Evolutionary conservation across 495 filamentous ascomycete genomes (phyloP), one percentile per base, ranked within the genome.

Genomic region (Hypoxylon trugodes): DNA sequence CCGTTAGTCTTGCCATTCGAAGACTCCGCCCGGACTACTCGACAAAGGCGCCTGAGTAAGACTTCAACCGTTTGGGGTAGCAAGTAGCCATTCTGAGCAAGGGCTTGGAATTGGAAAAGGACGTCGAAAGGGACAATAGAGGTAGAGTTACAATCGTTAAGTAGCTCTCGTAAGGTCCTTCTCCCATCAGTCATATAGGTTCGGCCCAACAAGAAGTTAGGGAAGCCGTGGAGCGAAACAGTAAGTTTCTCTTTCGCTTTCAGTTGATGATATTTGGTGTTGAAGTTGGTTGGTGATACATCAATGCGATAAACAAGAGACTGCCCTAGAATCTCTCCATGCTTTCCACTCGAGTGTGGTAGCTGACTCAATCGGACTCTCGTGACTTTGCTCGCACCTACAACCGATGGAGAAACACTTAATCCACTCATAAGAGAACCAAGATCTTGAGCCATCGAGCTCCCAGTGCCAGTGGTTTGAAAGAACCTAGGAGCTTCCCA

Each of bases 31-130:
- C n/a, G 54, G 13, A 15, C 9, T 19, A 25, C 16, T 40, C 36
- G 22, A 33, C 32, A 26, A 26, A 72, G 52, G 7, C 59, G 66
- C 24, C 26, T 24, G 15, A 86, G 62, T 0, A 88, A 61, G 1
- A 36, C 33, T 6, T 65, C 19, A 6, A 84, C 78, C 3, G 68
- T 79, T 0, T 35, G 33, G 6, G 84, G 84, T 9, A 81, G 60
- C 1, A 88, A 74, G 52, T 79, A 81, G 6, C 75, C 73, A 58
- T 87, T 85, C 48, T 76, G 71, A 4, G 80, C 79, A 4, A 88
- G 72, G 15, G 77, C 80, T 45, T 86, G 78, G 2, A 86, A 71
- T 46, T 86, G 77, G 47, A 83, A 84, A 2, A 74, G 70, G 12
- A 74, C 60, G 13, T 56, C 73, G 45, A 74, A 80, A 0, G 72